A percentile compares a stretch with the other conserved stretches of the same genome.
Conservation (phyloP, 257 asterid genomes). For the Lycium barbarum region DNA sequence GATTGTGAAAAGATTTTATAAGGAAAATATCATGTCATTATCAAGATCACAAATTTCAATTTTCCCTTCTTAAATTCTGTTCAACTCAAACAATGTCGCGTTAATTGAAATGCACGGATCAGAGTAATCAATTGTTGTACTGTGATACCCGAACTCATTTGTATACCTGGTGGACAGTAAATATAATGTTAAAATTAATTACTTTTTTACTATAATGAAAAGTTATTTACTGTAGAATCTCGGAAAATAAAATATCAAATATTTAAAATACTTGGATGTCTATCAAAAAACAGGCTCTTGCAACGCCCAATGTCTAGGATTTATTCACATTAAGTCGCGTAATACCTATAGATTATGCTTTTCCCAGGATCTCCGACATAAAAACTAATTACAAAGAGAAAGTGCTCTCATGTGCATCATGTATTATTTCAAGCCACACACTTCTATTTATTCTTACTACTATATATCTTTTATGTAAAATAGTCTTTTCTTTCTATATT, state of each 20-base stretch:
- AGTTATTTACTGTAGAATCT: background rate
- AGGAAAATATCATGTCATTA: no score
- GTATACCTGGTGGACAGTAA: constrained; percentile 19
- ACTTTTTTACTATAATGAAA: background rate
- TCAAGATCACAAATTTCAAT: no score
- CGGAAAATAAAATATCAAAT: no score
- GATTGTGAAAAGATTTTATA: no score
- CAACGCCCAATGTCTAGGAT: background rate
- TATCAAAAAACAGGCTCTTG: background rate
- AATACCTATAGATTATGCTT: background rate
- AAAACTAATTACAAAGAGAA: background rate
- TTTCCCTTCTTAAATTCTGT: no score
- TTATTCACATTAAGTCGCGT: background rate
- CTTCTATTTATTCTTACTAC: background rate
- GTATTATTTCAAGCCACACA: background rate
- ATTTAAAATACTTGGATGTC: no score
- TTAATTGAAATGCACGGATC: no score
- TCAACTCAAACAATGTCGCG: no score
- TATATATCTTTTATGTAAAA: background rate
- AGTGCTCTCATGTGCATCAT: background rate
- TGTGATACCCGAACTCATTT: constrained; percentile 7
- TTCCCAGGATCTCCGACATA: background rate
- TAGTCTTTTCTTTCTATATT: no score
- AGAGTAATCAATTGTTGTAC: background rate
- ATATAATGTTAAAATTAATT: background rate